Evolutionary conservation across 768 basidiomycete genomes (phyloP), one percentile per base, ranked within the genome.

Genomic region (Omphalotus guepiniiformis): DNA sequence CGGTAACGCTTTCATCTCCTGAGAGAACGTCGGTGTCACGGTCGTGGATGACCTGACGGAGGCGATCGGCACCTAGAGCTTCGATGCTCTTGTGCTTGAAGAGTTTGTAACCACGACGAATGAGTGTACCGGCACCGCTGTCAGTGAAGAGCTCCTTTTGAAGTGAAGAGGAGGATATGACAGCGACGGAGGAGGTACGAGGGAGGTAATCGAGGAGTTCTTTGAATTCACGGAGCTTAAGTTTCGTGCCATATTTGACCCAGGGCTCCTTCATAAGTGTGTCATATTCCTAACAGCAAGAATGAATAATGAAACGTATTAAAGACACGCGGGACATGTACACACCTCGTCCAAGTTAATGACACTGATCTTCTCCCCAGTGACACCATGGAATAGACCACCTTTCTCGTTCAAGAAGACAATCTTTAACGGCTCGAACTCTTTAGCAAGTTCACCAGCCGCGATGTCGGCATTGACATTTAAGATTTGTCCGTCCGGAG

Each of bases 91-190:
- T 26, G 55, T 96, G 86, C 68, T 88, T 93, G 82, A 93, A 90
- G 43, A 99, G 85, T 69, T 93, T 97, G 80, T 98, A 96, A 12
- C 96, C 96, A 28, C 96, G 84, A 51, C 96, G 91, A 61, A 99
- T 94, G 59, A 99, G 88, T 0, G 96, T 98, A 16, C 96, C 96
- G 7, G 96, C 96, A 40, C 96, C 96, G 42, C 82, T 90, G 63
- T 99, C 96, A 40, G 96, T 99, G 73, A 99, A 99, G 38, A 98
- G 85, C 68, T 99, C 96, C 67, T 93, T 94, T 67, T 99, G 96
- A 30, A 99, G 79, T 57, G 83, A 82, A 52, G 89, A 76, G 42
- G 93, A 83, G 41, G 90, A 91, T 69, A 99, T 99, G 69, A 99
- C 93, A 55, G 96, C 95, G 42, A 99, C 96, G 30, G 94, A 97